Evolutionary conservation across 2,329 filamentous ascomycete genomes (phyloP).

Genomic region (Cladophialophora carrionii): DNA sequence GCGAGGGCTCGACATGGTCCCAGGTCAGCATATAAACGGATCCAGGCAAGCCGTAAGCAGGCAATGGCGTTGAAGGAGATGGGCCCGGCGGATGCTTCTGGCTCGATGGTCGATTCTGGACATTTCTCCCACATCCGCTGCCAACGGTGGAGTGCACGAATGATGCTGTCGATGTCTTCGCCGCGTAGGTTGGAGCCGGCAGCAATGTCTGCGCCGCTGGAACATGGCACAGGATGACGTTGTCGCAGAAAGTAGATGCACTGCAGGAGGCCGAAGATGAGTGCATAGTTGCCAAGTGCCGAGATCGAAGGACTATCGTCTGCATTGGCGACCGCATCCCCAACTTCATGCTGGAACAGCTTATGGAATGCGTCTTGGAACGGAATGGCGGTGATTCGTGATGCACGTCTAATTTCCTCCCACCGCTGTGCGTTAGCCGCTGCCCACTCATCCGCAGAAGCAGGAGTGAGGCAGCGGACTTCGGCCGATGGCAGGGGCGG

Average conservation of each 20-base stretch:
- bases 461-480: slow-evolving; percentile 5
- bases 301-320: slow-evolving; percentile 3
- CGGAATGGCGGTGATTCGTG: slow-evolving; percentile 9
- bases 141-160: slow-evolving; percentile 12
- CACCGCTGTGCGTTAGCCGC: slow-evolving; percentile 11
- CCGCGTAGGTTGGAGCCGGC: neutral
- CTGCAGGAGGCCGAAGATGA: slow-evolving; percentile 12
- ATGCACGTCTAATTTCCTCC: slow-evolving; percentile 8
- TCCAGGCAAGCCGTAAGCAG: slow-evolving; percentile 7
- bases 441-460: slow-evolving; percentile 11
- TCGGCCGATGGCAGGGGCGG: slow-evolving; percentile 10
- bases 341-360: slow-evolving; percentile 5
- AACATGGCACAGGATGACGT: neutral
- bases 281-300: slow-evolving; percentile 9
- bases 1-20: slow-evolving; percentile 66
- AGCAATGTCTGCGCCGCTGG: neutral
- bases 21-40: slow-evolving; percentile 48
- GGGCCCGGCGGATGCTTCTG: slow-evolving; percentile 10
- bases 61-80: slow-evolving; percentile 14
- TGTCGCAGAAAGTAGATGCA: slow-evolving; percentile 13
- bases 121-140: slow-evolving; percentile 11
- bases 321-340: neutral
- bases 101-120: slow-evolving; percentile 13
- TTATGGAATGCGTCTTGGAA: slow-evolving; percentile 9
- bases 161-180: slow-evolving; percentile 10